Evolutionary conservation across 2,329 filamentous ascomycete genomes (phyloP).

Genomic region (Fusarium odoratissimum): DNA sequence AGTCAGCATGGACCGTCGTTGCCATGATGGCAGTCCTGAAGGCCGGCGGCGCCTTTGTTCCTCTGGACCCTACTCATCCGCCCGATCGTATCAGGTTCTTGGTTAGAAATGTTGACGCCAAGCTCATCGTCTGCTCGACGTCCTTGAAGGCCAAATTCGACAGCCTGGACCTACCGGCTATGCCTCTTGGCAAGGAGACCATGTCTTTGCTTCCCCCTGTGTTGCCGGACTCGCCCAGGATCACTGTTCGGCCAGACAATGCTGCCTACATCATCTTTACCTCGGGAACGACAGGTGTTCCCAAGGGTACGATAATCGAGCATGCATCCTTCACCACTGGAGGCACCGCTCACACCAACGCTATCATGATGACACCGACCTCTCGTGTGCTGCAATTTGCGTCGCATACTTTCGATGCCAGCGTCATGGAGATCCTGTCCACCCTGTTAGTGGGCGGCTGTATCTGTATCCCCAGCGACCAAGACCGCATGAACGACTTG

Average conservation of each 20-base stretch:
- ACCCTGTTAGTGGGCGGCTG: slow-evolving; percentile 39
- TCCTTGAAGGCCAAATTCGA: neutral
- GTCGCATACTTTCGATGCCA: slow-evolving; percentile 25
- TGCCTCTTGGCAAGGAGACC: neutral
- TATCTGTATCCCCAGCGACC: slow-evolving; percentile 25
- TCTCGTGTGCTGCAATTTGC: slow-evolving; percentile 36
- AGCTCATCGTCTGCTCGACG: slow-evolving; percentile 21
- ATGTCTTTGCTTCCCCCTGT: neutral
- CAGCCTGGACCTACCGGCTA: neutral
- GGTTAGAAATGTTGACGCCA: slow-evolving; percentile 15
- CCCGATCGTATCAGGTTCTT: slow-evolving; percentile 37
- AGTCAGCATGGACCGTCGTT: slow-evolving; percentile 51
- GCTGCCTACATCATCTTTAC: slow-evolving; percentile 39
- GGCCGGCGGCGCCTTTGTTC: slow-evolving; percentile 48
- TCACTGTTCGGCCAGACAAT: neutral
- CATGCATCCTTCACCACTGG: slow-evolving; percentile 26
- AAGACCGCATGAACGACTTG: slow-evolving; percentile 31
- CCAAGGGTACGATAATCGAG: slow-evolving; percentile 35
- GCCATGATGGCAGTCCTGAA: slow-evolving; percentile 52
- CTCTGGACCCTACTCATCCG: slow-evolving; percentile 53
- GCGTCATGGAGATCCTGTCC: slow-evolving; percentile 39
- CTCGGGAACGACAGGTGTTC: slow-evolving; percentile 34
- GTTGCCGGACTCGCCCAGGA: neutral
- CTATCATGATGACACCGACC: slow-evolving; percentile 11
- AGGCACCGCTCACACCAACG: slow-evolving; percentile 28